Evolutionary conservation across 176 grass and related monocot genomes (phyloP), one percentile per base, ranked within the genome.

Genomic region (Areca catechu): DNA sequence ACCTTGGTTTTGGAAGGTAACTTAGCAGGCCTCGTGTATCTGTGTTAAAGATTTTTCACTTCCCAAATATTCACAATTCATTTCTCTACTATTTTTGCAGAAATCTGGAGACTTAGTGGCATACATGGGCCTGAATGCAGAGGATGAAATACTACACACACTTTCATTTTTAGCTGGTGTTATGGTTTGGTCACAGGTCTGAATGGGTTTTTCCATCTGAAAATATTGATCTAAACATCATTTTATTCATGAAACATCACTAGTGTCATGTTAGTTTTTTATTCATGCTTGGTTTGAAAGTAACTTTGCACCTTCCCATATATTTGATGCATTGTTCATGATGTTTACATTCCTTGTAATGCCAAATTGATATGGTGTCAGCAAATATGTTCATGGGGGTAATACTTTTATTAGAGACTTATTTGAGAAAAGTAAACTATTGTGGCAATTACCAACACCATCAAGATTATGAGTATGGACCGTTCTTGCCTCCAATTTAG

Each of bases 111-210:
- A 73, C 24, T 57, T 98, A 66, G 81, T 75, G 48, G 69, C 21
- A 3, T 74, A 69, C 15, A 9, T 83, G 62, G 94, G 94, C 37
- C 56, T 98, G 17, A 88, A 98, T 83, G 66, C 79, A 76, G 81
- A 98, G 23, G 89, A 98, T 66, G 84, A 98, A 77, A 92, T 63
- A 76, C 80, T 89, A 60, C 94, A 98, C 58, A 98, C 88, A 16
- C 81, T 98, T 85, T 86, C 81, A n/a, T 98, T 98, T 77, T 79
- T 98, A 68, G 94, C 81, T 61, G 87, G 80, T 83, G 78, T 88
- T 62, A 86, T 89, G 84, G 53, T 98, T 75, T 98, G 94, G 94
- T 98, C 94, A 83, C 88, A 98, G 94, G 94, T 98, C 78, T 50
- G 54, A 20, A 27, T 16, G 17, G 63, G 48, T 3, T 52, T 67